These are phyloP conservation scores for Clathrus columnatus DNA, from an alignment of 768 basidiomycete genomes.

Conservation along the genomic window DNA sequence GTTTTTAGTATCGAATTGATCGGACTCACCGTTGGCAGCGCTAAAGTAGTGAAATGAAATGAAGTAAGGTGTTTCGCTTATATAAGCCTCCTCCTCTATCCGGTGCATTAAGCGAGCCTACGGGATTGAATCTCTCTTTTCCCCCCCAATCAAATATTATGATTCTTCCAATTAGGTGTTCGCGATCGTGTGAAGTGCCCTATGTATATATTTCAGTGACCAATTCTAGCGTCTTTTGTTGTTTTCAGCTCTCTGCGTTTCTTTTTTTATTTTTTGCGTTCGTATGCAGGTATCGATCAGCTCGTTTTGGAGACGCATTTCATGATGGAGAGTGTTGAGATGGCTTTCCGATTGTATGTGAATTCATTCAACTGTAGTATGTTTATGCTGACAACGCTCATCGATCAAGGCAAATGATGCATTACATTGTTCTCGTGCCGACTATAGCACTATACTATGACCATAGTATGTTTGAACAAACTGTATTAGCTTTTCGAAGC, in stretches of 20 bases:
- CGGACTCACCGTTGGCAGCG: neutral
- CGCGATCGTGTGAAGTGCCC: no score
- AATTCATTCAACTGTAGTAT: no score
- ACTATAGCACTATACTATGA: neutral
- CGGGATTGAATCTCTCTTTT: no score
- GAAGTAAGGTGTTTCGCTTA: no score
- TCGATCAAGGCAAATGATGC: neutral
- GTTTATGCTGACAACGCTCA: neutral
- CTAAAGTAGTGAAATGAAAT: neutral
- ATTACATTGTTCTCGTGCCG: neutral
- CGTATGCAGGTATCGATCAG: neutral
- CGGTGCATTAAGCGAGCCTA: no score
- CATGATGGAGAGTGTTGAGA: neutral
- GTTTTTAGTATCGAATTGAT: neutral
- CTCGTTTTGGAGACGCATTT: neutral
- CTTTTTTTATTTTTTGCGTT: no score
- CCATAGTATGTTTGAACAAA: neutral
- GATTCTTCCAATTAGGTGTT: no score
- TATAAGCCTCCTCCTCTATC: no score
- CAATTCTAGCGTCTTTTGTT: no score
- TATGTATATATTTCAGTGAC: no score
- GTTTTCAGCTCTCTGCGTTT: no score
- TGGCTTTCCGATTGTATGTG: neutral
- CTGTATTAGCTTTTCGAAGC: neutral
- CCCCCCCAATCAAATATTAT: no score